These are phyloP conservation scores for Magnaporthiopsis incrustans DNA, from an alignment of 2,329 filamentous ascomycete genomes.

Conservation along the genomic window DNA sequence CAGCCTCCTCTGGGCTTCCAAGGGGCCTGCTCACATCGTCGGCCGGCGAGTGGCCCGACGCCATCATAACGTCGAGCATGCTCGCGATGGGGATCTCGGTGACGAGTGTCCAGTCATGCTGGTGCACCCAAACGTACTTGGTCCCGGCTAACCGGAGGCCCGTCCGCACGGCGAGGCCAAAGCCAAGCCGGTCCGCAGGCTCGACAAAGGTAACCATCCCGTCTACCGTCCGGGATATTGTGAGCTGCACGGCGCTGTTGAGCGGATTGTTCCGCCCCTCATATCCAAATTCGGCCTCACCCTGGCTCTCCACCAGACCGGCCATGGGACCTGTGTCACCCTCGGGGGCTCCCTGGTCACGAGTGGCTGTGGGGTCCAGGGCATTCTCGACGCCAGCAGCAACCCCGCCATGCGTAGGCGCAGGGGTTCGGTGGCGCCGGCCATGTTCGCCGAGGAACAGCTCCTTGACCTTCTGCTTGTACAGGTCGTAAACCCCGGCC, in stretches of 20 bases:
- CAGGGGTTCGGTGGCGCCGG: not conserved
- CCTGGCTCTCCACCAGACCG: slow-evolving; percentile 14
- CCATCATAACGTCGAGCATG: slow-evolving; percentile 38
- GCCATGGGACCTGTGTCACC: not conserved
- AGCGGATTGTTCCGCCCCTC: slow-evolving; percentile 18
- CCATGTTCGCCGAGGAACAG: slow-evolving; percentile 23
- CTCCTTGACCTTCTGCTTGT: slow-evolving; percentile 38
- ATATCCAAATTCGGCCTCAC: slow-evolving; percentile 40
- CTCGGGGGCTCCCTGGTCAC: not conserved
- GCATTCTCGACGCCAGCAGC: not conserved
- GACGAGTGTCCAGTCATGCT: slow-evolving; percentile 47
- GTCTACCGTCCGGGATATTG: slow-evolving; percentile 25
- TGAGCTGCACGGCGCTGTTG: slow-evolving; percentile 29
- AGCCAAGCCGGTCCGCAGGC: slow-evolving; percentile 37
- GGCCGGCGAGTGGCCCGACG: slow-evolving; percentile 16
- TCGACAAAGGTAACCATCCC: slow-evolving; percentile 40
- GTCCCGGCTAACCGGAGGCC: slow-evolving; percentile 38
- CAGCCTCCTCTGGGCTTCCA: not conserved
- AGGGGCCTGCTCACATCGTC: not conserved
- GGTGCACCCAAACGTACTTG: slow-evolving; percentile 48
- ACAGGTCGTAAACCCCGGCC: slow-evolving; percentile 31
- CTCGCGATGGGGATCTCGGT: slow-evolving; percentile 34
- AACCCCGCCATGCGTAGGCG: not conserved
- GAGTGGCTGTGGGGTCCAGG: not conserved
- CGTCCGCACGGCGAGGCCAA: slow-evolving; percentile 44